These are phyloP conservation scores for Colletotrichum cereale DNA, from an alignment of 2,329 filamentous ascomycete genomes.

Conservation along the genomic window DNA sequence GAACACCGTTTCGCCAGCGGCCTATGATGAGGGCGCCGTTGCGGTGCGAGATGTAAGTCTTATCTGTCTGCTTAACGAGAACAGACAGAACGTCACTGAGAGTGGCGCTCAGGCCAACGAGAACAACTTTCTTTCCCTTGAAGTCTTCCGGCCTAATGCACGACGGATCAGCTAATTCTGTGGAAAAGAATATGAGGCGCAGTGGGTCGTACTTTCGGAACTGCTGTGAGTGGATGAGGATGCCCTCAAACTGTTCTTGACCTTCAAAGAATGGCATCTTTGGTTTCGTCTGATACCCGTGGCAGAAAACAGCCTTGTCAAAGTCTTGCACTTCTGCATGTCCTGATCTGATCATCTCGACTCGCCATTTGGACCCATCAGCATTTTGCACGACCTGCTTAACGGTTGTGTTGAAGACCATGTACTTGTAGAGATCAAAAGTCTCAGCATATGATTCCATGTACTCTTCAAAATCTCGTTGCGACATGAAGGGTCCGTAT, in stretches of 20 bases:
- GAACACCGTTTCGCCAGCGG: slow-evolving; percentile 49
- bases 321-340: slow-evolving; percentile 45
- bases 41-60: slow-evolving; percentile 57
- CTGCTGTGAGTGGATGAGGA: slow-evolving; percentile 54
- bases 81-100: slow-evolving; percentile 51
- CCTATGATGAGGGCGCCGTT: slow-evolving; percentile 53
- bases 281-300: slow-evolving; percentile 51
- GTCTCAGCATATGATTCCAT: slow-evolving; percentile 56
- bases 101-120: slow-evolving; percentile 58
- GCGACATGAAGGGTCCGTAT: slow-evolving; percentile 45
- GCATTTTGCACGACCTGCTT: slow-evolving; percentile 46
- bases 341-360: slow-evolving; percentile 48
- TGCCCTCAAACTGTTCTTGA: slow-evolving; percentile 52
- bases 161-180: slow-evolving; percentile 8
- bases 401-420: slow-evolving; percentile 50
- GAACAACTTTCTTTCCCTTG: slow-evolving; percentile 55
- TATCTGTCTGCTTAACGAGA: slow-evolving; percentile 50
- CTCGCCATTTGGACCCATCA: slow-evolving; percentile 49
- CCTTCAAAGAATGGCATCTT: slow-evolving; percentile 52
- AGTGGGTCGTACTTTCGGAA: slow-evolving; percentile 48
- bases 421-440: slow-evolving; percentile 52
- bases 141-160: slow-evolving; percentile 48
- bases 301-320: slow-evolving; percentile 54
- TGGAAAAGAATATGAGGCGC: slow-evolving; percentile 11
- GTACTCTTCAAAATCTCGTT: slow-evolving; percentile 51